Evolutionary conservation across 2,329 filamentous ascomycete species (phyloP).

Genomic region (Ophioceras dolichostomum): DNA sequence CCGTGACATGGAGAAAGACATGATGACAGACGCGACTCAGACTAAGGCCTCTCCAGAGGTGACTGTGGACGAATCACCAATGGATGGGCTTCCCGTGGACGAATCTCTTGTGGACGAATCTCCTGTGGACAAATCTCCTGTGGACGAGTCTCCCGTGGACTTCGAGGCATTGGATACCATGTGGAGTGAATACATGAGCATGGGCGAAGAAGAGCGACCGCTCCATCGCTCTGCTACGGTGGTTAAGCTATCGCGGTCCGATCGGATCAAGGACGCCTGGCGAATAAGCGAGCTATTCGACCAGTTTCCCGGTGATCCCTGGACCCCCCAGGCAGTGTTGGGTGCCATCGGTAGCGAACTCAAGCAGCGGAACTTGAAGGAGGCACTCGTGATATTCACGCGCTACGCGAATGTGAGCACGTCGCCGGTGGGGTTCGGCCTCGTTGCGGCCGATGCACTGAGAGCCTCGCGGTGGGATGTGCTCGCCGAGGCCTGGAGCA

Average conservation of each 20-base stretch:
- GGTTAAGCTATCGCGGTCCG: slow-evolving; percentile 28
- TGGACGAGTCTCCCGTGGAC: no score
- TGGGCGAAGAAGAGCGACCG: slow-evolving; percentile 18
- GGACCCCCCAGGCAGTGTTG: slow-evolving; percentile 26
- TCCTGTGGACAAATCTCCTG: no score
- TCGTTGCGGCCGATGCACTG: slow-evolving; percentile 28
- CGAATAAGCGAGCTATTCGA: slow-evolving; percentile 32
- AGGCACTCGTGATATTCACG: slow-evolving; percentile 27
- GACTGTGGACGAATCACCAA: no score
- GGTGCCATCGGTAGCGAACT: slow-evolving; percentile 29
- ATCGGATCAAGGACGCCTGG: slow-evolving; percentile 28
- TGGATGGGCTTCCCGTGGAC: no score
- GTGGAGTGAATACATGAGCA: slow-evolving; percentile 28
- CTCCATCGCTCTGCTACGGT: slow-evolving; percentile 21
- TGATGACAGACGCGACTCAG: no score
- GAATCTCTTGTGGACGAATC: no score
- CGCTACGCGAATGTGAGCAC: slow-evolving; percentile 20
- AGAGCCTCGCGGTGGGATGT: slow-evolving; percentile 20
- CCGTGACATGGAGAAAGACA: neutral
- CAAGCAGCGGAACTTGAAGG: slow-evolving; percentile 21
- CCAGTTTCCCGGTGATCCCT: slow-evolving; percentile 20
- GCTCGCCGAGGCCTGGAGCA: slow-evolving; percentile 23
- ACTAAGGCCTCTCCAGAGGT: no score
- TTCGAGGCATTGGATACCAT: slow-evolving; percentile 27
- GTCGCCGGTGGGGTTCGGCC: slow-evolving; percentile 27